Conservation (phyloP, 441 rosid species). For the Rhodomyrtus psidioides region DNA sequence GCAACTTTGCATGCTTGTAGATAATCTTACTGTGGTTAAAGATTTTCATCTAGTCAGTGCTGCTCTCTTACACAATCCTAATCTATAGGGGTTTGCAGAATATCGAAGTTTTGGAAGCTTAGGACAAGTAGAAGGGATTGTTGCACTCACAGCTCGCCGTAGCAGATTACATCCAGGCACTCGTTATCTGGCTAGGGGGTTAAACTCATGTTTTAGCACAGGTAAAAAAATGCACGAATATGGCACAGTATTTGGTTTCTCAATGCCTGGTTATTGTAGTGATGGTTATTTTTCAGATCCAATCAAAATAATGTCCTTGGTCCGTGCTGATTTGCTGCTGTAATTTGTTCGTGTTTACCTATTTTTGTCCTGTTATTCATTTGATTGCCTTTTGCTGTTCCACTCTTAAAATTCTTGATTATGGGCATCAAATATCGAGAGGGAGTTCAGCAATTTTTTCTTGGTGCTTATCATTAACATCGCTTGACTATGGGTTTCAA, state of each 20-base stretch:
- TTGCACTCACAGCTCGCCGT: conserved; percentile 93
- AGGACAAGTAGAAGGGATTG: conserved; percentile 87
- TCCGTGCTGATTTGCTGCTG: not conserved
- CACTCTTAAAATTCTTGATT: not conserved
- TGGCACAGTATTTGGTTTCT: not conserved
- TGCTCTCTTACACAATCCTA: conserved; percentile 53
- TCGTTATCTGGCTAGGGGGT: conserved; percentile 96
- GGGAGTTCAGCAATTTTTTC: not conserved
- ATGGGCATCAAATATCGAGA: not conserved
- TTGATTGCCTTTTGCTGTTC: not conserved
- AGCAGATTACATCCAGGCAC: conserved; percentile 98
- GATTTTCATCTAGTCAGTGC: conserved; percentile 20
- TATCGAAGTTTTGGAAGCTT: conserved; percentile 87
- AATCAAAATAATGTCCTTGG: not conserved
- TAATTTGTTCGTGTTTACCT: not conserved
- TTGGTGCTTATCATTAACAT: not conserved
- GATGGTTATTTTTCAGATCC: not conserved
- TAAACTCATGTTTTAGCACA: conserved; percentile 95
- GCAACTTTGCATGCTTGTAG: not conserved
- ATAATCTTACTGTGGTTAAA: conserved; percentile 3
- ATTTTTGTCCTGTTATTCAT: not conserved
- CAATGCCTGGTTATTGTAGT: not conserved
- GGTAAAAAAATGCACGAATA: conserved; percentile 33
- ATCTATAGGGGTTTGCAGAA: conserved; percentile 98
- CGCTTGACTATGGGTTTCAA: not conserved